Evolutionary conservation across 2,329 filamentous ascomycete species (phyloP), one percentile per base, ranked within the genome.

Genomic region (Pseudopyricularia cyperi): DNA sequence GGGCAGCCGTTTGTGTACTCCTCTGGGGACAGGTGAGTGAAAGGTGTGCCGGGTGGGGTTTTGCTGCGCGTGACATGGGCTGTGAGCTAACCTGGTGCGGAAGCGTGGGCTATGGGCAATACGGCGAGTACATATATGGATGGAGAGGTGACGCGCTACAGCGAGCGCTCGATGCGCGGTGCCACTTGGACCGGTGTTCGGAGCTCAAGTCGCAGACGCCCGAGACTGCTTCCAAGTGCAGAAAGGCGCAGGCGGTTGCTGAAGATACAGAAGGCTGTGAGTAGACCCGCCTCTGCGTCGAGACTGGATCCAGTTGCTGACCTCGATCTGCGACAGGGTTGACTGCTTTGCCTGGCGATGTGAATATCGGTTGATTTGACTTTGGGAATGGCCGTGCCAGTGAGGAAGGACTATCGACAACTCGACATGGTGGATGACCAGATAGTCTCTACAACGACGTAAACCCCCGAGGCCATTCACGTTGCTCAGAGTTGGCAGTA

Each of bases 141-240:
- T 58, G 57, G 55, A 58, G 57, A 48, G 53, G 58, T 47, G 63
- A 70, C 54, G 63, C 65, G 15, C 64, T 69, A 34, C 66, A 69
- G 56, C 62, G 63, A 28, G 66, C 67, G 9, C 66, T 68, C 64
- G 66, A 69, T 55, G 65, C 65, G 48, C 55, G 53, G 47, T 63
- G 66, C 59, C 59, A 65, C 51, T 62, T 66, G 46, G 50, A 48
- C 14, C 26, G n/a, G 22, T 61, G 60, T 56, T 57, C 57, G 48
- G 57, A 57, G 26, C 57, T 63, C 51, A 54, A 59, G 34, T 57
- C 54, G n/a, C 62, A 64, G 56, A 61, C 50, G 49, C 56, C 60
- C 4, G 62, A 57, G 32, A 52, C 59, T 53, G 57, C 57, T 7
- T 61, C 60, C 53, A 52, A 57, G 50, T 64, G 62, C 57, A 57